Evolutionary conservation across 495 filamentous ascomycete genomes (phyloP).

Genomic region (Bryoglossum gracile): DNA sequence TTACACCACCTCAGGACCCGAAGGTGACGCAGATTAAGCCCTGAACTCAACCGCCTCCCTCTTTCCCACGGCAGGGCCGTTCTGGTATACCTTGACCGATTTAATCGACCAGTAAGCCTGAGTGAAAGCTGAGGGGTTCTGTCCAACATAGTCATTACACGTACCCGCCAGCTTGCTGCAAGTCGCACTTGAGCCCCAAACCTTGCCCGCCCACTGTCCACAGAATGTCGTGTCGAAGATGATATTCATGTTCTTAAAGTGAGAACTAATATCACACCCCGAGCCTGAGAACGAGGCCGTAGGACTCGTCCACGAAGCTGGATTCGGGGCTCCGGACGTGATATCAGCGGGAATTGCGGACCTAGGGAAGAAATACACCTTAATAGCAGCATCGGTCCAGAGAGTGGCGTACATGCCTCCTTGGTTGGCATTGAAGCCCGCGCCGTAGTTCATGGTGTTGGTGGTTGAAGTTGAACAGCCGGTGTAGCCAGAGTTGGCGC

Average conservation of each 20-base stretch:
- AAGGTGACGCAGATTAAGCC: background rate
- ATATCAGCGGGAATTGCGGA: conserved; percentile 47
- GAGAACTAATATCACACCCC: conserved; percentile 53
- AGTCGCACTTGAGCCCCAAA: conserved; percentile 35
- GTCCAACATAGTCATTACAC: conserved; percentile 60
- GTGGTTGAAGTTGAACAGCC: conserved; percentile 42
- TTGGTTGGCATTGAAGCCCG: conserved; percentile 61
- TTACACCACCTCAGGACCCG: too few relatives aligned
- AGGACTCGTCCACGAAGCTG: conserved; percentile 58
- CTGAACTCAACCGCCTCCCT: background rate
- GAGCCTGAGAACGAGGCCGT: conserved; percentile 53
- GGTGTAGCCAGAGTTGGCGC: conserved; percentile 40
- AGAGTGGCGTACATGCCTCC: conserved; percentile 78
- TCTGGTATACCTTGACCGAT: conserved; percentile 53
- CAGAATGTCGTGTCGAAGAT: conserved; percentile 83
- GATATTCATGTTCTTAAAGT: conserved; percentile 67
- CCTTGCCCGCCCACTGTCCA: conserved; percentile 78
- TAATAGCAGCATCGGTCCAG: conserved; percentile 60
- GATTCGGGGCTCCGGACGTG: conserved; percentile 49
- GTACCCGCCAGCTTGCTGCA: conserved; percentile 39
- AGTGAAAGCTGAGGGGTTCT: conserved; percentile 50
- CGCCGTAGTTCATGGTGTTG: conserved; percentile 51
- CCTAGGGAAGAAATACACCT: conserved; percentile 74
- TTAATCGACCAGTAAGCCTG: conserved; percentile 70
- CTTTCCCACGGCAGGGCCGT: background rate